phyloP scores from a whole-genome alignment of 2,329 filamentous ascomycete genomes.

The Aaosphaeria pasadenensis region DNA sequence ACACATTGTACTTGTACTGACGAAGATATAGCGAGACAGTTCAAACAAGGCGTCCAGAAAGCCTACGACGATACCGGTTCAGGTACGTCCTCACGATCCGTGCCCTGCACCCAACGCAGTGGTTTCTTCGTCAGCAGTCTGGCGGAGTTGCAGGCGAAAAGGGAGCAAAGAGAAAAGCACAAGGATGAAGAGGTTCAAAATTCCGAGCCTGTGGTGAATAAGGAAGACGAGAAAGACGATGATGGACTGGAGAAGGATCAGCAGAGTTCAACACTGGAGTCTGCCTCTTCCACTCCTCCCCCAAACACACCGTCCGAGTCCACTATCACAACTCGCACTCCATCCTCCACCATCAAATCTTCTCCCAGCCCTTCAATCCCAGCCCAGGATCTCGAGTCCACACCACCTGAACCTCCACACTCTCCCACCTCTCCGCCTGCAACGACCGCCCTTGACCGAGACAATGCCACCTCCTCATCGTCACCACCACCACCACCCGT shows the following conservation, averaged over 20 bases:
- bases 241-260: too few species aligned
- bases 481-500: neutral
- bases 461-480: neutral
- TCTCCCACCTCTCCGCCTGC: too few species aligned
- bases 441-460: too few species aligned
- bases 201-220: constrained; percentile 2
- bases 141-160: constrained; percentile 17
- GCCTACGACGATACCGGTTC: constrained; percentile 29
- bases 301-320: neutral
- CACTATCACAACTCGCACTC: neutral
- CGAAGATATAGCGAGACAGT: constrained; percentile 17
- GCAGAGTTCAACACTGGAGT: too few species aligned
- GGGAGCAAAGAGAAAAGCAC: constrained; percentile 12
- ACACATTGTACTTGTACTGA: too few species aligned
- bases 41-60: constrained; percentile 27
- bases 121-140: constrained; percentile 26
- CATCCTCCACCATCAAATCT: too few species aligned
- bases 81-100: constrained; percentile 30
- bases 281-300: neutral
- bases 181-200: constrained; percentile 7
- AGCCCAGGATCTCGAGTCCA: too few species aligned
- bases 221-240: too few species aligned
- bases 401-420: too few species aligned
- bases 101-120: constrained; percentile 7
- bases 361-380: too few species aligned